Evolutionary conservation across 352 stramenopile species (phyloP).

Genomic region (Phytophthora tentaculata): DNA sequence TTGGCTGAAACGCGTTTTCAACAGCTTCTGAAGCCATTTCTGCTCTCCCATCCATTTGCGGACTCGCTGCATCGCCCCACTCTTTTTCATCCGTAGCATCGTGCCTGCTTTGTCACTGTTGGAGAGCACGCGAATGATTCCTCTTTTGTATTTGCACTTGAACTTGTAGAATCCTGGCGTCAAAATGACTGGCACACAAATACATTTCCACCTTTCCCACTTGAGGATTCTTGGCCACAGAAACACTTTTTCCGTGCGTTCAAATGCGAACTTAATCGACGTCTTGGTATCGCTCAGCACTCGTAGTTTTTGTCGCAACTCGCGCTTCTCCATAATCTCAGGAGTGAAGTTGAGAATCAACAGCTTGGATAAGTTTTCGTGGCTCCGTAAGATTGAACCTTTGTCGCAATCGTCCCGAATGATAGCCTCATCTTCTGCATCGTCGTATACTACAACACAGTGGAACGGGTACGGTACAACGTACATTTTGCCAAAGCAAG

Average conservation of each 20-base stretch:
- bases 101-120: neutral
- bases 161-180: neutral
- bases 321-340: neutral
- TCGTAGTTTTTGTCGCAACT: slow-evolving; percentile 1
- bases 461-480: slow-evolving; percentile 1
- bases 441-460: slow-evolving; percentile 1
- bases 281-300: neutral
- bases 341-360: neutral
- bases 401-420: slow-evolving; percentile 1
- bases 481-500: slow-evolving; percentile 1
- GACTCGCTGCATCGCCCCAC: neutral
- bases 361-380: neutral
- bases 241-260: neutral
- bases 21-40: neutral
- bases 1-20: neutral
- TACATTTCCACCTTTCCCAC: neutral
- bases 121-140: neutral
- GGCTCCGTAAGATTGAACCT: neutral
- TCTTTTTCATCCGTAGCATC: neutral
- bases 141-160: neutral
- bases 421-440: neutral
- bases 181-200: neutral
- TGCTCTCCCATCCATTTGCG: neutral
- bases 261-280: neutral
- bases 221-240: neutral